Evolutionary conservation across 257 asterid genomes (phyloP).

Genomic region (Sherardia arvensis): DNA sequence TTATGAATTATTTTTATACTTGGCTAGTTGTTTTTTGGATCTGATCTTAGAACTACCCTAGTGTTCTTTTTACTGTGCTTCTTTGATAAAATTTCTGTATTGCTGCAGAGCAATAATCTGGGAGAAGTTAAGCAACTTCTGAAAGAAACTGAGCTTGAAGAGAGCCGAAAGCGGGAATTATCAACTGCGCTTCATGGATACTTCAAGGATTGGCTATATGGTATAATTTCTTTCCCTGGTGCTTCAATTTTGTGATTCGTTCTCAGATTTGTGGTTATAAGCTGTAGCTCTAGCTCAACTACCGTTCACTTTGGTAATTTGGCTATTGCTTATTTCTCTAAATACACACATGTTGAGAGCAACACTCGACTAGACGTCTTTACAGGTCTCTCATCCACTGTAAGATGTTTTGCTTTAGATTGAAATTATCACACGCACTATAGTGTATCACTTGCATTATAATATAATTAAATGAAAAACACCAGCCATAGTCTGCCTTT

Average conservation of each 20-base stretch:
- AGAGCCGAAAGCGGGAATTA: constrained; percentile 73
- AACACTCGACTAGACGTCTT: background rate
- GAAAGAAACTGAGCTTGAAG: constrained; percentile 83
- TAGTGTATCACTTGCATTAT: background rate
- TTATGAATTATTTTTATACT: background rate
- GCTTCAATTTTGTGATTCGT: background rate
- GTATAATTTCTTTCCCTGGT: constrained; percentile 27
- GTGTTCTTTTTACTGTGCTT: background rate
- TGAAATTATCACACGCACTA: background rate
- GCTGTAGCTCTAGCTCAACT: background rate
- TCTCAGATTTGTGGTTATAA: background rate
- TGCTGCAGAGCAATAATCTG: constrained; percentile 54
- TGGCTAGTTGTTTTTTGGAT: background rate
- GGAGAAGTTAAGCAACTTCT: constrained; percentile 64
- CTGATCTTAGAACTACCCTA: background rate
- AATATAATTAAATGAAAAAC: background rate
- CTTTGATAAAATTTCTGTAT: constrained; percentile 1
- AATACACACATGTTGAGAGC: background rate
- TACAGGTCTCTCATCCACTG: background rate
- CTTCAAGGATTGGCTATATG: constrained; percentile 93
- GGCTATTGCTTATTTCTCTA: no score
- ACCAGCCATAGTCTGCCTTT: background rate
- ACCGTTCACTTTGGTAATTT: background rate
- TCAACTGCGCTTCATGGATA: constrained; percentile 74
- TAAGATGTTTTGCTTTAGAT: background rate